Evolutionary conservation across 140 eudicot genomes (phyloP), one percentile per base, ranked within the genome.

Genomic region (Cichorium intybus): DNA sequence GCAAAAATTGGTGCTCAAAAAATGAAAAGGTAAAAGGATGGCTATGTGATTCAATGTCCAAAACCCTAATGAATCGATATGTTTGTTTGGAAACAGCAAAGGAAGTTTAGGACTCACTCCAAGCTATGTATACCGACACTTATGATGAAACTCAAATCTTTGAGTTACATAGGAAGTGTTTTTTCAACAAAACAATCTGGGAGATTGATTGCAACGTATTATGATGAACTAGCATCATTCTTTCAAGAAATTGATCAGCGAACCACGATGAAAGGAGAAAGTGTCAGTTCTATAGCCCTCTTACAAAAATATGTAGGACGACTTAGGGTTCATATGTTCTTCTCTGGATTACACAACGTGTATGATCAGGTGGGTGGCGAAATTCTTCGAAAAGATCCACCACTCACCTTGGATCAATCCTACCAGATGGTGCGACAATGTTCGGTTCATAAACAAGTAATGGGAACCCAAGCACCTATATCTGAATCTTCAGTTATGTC

Each of bases 191-290:
- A 21, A 33, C 62, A 66, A 66, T 10, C 22, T 51, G 52, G 24
- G 1, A 34, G 16, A 34, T 66, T 62, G 8, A 28, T 50, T 1
- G 56, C 26, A 20, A 28, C n/a, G 2, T 66, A 51, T 52, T 66
- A 66, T 50, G 62, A 48, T n/a, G 17, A 66, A 17, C 18, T 52
- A 20, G 56, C 52, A 10, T 29, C 56, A 34, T n/a, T 51, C 14
- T 66, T 66, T 33, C 34, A 21, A 15, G 71, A 66, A 51, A 16
- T 66, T 17, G 52, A 66, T 21, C 71, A 66, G 26, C 61, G 52
- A 29, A 58, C 50, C n/a, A 66, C 35, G 11, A 27, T 66, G 33
- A 9, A 4, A 35, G 53, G 52, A 56, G 24, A 48, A 28, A 43
- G 16, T 27, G 8, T 26, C 2, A 24, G 22, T 9, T 56, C 52